Evolutionary conservation across 208 protist genomes (phyloP).

Genomic region (Crithidia mellificae): DNA sequence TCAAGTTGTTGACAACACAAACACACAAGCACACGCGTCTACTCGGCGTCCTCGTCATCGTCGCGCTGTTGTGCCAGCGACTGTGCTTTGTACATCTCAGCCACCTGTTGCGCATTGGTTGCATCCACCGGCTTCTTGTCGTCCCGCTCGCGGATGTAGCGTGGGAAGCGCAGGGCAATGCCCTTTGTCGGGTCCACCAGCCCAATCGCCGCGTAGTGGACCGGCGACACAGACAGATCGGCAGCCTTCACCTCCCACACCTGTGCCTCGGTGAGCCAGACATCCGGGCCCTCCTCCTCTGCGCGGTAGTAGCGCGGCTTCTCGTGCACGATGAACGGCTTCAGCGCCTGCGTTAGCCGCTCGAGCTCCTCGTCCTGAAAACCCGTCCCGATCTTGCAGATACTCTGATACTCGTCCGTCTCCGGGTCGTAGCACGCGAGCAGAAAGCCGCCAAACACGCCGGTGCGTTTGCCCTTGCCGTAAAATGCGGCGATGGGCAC

Average conservation of each 20-base stretch:
- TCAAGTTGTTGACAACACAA: too few species aligned
- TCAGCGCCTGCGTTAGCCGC: constrained; percentile 64
- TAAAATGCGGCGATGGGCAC: constrained; percentile 98
- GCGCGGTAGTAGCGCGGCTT: constrained; percentile 85
- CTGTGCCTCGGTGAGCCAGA: constrained; percentile 95
- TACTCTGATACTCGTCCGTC: constrained; percentile 95
- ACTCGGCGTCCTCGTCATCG: constrained; percentile 33
- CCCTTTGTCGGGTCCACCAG: constrained; percentile 90
- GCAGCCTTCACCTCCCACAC: constrained; percentile 99
- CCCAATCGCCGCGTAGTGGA: constrained; percentile 94
- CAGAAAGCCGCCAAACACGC: constrained; percentile 97
- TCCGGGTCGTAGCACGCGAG: constrained; percentile 98
- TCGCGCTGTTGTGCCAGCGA: constrained; percentile 60
- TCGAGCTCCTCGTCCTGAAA: constrained; percentile 95
- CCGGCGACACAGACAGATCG: constrained; percentile 98
- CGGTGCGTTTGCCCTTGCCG: constrained; percentile 98
- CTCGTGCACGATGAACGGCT: constrained; percentile 51
- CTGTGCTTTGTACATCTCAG: constrained; percentile 89
- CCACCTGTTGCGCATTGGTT: constrained; percentile 93
- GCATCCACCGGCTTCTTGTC: constrained; percentile 97
- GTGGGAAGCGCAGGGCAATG: constrained; percentile 98
- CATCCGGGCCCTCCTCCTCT: constrained; percentile 83
- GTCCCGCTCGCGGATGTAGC: constrained; percentile 97
- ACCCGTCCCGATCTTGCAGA: constrained; percentile 98
- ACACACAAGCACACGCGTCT: constrained; percentile 1